Evolutionary conservation across 495 filamentous ascomycete genomes (phyloP), one percentile per base, ranked within the genome.

Genomic region (Neurospora sp.): DNA sequence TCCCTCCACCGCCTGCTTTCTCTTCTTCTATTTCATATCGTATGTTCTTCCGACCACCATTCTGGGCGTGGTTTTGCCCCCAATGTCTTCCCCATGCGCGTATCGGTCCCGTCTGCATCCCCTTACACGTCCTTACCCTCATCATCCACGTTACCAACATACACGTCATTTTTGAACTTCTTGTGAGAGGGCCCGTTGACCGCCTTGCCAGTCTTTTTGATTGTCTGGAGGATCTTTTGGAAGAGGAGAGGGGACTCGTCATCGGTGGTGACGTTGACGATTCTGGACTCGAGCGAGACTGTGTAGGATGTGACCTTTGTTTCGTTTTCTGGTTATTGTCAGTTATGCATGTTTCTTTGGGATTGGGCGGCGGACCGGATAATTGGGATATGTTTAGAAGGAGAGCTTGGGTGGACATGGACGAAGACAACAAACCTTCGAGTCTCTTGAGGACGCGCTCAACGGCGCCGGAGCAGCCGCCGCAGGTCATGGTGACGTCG

Each of bases 381-480:
- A n/a, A 37, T 37, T 44, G 44, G 39, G 48, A 38, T 37, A 20
- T 44, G 38, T 59, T 70, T 70, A 45, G 40, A n/a, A 16, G 16
- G 16, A 14, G 16, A 38, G 68, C 38, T 35, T 70, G 22, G 48
- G 5, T 44, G 22, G 69, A 17, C 22, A 17, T 42, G 38, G 42
- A 37, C 35, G 70, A 40, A 70, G 48, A 37, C 48, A 59, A 82
- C 85, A 44, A 78, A 97, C 96, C 96, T 12, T 98, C 92, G 0
- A 97, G 87, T 83, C 90, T 97, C 82, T 92, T 94, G n/a, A 99
- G 87, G n/a, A 97, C 93, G n/a, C 93, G 86, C 77, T 96, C 92
- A 8, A 99, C 82, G 16, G 87, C 86, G 72, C 85, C 84, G 0
- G 89, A 90, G 84, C 88, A 90, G 77, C 90, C 89, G 78, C 88